A percentile compares a stretch with the other conserved stretches of the same genome.
These are phyloP conservation scores for Alternaria sp. DNA, from an alignment of 2,329 filamentous ascomycete genomes.

Conservation along the genomic window DNA sequence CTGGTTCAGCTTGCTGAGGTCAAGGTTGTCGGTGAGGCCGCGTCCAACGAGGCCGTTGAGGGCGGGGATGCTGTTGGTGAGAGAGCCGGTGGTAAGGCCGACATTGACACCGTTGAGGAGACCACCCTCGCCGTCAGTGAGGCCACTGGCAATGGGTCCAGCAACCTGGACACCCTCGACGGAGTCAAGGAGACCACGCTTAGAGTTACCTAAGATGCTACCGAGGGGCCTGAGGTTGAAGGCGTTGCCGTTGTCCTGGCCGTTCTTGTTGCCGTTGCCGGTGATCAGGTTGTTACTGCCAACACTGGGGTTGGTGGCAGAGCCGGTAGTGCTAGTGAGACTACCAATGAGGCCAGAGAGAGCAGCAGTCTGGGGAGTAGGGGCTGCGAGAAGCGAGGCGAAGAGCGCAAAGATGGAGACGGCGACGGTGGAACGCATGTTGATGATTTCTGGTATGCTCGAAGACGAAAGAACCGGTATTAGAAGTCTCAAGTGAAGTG, in stretches of 20 bases:
- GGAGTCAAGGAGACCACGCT: not conserved
- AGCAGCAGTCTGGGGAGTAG: constrained; percentile 21
- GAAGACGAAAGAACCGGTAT: not conserved
- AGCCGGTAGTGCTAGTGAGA: constrained; percentile 18
- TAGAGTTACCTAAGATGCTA: not conserved
- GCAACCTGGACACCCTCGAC: constrained; percentile 1
- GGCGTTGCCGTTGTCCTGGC: constrained; percentile 13
- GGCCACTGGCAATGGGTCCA: not conserved
- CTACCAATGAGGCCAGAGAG: not conserved
- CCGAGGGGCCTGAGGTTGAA: constrained; percentile 21
- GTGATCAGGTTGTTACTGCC: constrained; percentile 15
- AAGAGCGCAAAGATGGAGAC: constrained; percentile 27
- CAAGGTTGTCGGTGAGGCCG: not conserved
- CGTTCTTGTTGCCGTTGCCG: constrained; percentile 24
- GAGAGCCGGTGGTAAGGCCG: not conserved
- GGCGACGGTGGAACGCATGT: constrained; percentile 26
- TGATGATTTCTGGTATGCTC: not conserved
- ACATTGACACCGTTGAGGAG: not conserved
- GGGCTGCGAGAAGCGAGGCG: constrained; percentile 29
- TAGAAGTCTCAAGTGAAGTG: not conserved
- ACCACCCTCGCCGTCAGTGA: not conserved
- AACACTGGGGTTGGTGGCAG: constrained; percentile 20
- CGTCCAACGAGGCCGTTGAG: not conserved
- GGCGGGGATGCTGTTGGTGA: not conserved
- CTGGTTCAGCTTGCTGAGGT: constrained; percentile 1